A percentile compares a stretch with the other conserved stretches of the same genome.
phyloP scores from a whole-genome alignment of 1,139 yeast species.

The Saccharomyces hybrid region DNA sequence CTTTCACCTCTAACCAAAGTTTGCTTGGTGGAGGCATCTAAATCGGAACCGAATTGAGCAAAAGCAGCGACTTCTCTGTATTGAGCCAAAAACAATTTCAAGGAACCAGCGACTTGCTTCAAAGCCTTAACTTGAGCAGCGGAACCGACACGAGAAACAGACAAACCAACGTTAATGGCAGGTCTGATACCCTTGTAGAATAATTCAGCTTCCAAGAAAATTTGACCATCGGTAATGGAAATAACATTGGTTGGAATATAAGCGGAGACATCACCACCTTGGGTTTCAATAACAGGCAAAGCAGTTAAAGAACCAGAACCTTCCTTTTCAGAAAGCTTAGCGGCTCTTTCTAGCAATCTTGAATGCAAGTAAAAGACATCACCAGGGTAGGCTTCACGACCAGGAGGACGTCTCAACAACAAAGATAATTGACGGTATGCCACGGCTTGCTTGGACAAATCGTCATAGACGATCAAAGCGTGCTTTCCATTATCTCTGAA shows the following conservation, averaged over 20 bases:
- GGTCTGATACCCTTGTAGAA: conserved; percentile 99
- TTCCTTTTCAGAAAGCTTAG: conserved; percentile 83
- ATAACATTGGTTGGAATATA: conserved; percentile 96
- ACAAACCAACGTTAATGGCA: conserved; percentile 98
- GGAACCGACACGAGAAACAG: conserved; percentile 99
- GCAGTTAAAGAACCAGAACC: conserved; percentile 97
- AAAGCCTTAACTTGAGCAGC: conserved; percentile 99
- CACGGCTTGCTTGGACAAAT: conserved; percentile 98
- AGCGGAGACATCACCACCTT: conserved; percentile 99
- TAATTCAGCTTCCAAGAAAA: conserved; percentile 98
- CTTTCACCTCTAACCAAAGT: conserved; percentile 99
- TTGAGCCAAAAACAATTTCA: conserved; percentile 99
- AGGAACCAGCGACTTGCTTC: conserved; percentile 99
- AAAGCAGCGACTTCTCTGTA: conserved; percentile 99
- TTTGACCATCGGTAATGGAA: conserved; percentile 97
- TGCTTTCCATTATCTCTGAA: conserved; percentile 99
- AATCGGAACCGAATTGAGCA: conserved; percentile 99
- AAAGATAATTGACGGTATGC: conserved; percentile 99
- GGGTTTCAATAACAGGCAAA: conserved; percentile 94
- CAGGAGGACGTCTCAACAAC: conserved; percentile 95
- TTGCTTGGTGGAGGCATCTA: conserved; percentile 99
- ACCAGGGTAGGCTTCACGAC: conserved; percentile 97
- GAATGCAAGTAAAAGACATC: conserved; percentile 96
- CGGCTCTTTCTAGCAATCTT: conserved; percentile 94
- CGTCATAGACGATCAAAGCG: conserved; percentile 95